A percentile compares a stretch with the other conserved stretches of the same genome.
These are phyloP conservation scores for Angomonas ambiguus DNA, from an alignment of 208 protist genomes.

Conservation along the genomic window DNA sequence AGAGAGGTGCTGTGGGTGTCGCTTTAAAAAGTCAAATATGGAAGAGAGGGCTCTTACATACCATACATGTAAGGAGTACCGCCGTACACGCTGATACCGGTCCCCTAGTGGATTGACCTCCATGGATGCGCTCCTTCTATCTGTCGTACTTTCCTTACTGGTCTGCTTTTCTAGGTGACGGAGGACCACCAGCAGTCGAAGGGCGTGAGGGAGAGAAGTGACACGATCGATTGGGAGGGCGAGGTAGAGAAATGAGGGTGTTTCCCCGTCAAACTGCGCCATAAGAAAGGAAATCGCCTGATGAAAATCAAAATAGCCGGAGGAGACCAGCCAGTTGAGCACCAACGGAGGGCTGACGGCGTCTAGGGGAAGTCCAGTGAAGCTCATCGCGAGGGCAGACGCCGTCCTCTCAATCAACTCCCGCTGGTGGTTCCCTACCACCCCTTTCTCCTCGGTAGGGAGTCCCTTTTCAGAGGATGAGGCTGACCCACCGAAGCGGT, in stretches of 20 bases:
- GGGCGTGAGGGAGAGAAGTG: neutral
- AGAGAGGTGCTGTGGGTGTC: conserved; percentile 13
- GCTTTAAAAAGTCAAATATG: conserved; percentile 19
- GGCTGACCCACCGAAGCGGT: too few species aligned
- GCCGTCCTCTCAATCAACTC: neutral
- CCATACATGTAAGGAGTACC: conserved; percentile 21
- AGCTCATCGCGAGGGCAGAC: conserved; percentile 13
- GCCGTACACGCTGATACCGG: conserved; percentile 16
- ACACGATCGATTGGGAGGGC: conserved; percentile 14
- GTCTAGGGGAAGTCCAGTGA: conserved; percentile 13
- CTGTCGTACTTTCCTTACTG: neutral
- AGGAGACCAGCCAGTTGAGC: conserved; percentile 36
- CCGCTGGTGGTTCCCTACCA: too few species aligned
- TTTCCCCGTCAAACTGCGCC: neutral
- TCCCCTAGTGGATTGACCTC: neutral
- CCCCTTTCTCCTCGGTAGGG: neutral
- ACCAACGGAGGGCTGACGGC: conserved; percentile 37
- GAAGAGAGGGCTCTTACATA: conserved; percentile 17
- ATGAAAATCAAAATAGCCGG: conserved; percentile 19
- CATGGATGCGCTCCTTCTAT: neutral
- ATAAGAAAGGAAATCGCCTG: conserved; percentile 20
- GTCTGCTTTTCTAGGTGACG: neutral
- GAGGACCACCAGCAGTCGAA: conserved; percentile 14
- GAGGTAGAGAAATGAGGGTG: conserved; percentile 16
- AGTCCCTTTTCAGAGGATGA: neutral